Evolutionary conservation across 2,329 filamentous ascomycete genomes (phyloP), one percentile per base, ranked within the genome.

Genomic region (Aspergillus hiratsukae): DNA sequence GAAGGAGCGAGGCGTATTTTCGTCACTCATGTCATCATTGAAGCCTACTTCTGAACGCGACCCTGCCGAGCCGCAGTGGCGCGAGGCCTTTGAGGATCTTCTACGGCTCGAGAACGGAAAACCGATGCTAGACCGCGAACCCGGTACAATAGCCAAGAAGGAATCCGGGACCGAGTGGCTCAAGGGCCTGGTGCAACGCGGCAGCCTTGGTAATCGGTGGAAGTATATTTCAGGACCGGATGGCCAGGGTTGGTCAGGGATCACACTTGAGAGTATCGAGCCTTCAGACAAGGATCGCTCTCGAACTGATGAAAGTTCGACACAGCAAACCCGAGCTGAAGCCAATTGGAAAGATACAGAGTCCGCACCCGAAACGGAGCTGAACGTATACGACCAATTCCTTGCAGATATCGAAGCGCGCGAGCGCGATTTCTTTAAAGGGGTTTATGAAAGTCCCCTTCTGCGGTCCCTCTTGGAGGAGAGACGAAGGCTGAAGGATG

Each of bases 21-120:
- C 69, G 2, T 74, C 71, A 7, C 62, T 75, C 52, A 66, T 74
- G 60, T 68, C 71, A 0, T 69, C 72, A 11, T 58, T 73, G 35
- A 64, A 63, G 28, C 56, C 43, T 40, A 68, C 58, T 50, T 75
- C 63, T 28, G 72, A 67, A 54, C 72, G 55, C 69, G 74, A 60
- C 61, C 72, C 49, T 2, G 60, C 57, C 1, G 71, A 74, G 51
- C 72, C 74, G 0, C 74, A 75, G 31, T 85, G 83, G 82, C 76
- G 80, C 17, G 78, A 80, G 51, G 83, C 83, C 0, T 86, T 84
- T 61, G 82, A 85, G 62, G 83, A 87, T 61, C 74, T 86, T 9
- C 61, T 86, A 17, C 76, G 76, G 49, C 71, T 81, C 2, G 72
- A 78, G 52, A 77, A 78, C 52, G 76, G 75, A 23, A 70, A 74